Percentiles rank a stretch among this genome's conserved stretches.
Conservation (phyloP, 306 rosid genomes). For the Oemleria cerasiformis region DNA sequence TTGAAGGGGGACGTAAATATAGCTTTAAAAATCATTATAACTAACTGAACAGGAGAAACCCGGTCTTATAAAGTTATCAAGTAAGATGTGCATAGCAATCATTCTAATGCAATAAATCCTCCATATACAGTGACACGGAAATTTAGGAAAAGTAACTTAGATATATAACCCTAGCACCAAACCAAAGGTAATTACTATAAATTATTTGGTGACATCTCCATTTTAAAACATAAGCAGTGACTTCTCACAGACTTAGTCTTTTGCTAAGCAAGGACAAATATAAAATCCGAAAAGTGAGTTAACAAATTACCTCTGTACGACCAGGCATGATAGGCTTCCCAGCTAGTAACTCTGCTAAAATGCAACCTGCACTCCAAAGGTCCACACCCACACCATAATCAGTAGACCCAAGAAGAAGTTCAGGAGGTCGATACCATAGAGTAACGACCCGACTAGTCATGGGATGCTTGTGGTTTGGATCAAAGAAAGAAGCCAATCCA, state of each 20-base stretch:
- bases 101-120: background rate
- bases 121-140: background rate
- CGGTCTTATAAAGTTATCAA: background rate
- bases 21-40: background rate
- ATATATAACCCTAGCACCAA: background rate
- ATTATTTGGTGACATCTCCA: background rate
- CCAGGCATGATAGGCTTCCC: constrained; percentile 99
- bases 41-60: constrained; percentile 5
- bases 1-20: background rate
- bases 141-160: background rate
- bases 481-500: constrained; percentile 81
- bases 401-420: constrained; percentile 91
- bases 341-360: constrained; percentile 85
- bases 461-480: constrained; percentile 77
- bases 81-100: background rate
- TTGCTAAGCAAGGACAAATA: constrained; percentile 14
- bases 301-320: constrained; percentile 79
- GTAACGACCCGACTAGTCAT: constrained; percentile 97
- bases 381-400: constrained; percentile 85
- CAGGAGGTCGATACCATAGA: constrained; percentile 96
- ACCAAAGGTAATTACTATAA: background rate
- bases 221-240: background rate
- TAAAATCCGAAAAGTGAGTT: constrained; percentile 20
- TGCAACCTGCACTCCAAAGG: constrained; percentile 98
- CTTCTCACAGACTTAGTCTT: background rate